Evolutionary conservation across 768 basidiomycete species (phyloP).

Genomic region (Porpolomopsis calyptriformis): DNA sequence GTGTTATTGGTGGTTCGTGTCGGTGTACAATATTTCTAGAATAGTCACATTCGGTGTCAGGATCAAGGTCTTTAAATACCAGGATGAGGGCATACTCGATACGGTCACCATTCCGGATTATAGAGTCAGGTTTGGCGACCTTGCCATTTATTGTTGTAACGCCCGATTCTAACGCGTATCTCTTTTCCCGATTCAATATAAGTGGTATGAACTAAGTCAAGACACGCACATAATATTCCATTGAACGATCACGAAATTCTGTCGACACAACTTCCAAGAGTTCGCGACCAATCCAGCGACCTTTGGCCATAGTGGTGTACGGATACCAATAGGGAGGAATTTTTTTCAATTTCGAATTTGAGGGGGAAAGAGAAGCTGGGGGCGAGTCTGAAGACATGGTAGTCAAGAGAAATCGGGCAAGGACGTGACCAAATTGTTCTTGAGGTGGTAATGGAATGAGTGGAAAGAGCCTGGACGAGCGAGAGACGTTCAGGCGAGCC

Average conservation of each 20-base stretch:
- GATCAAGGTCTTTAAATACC: not conserved
- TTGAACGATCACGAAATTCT: constrained; percentile 85
- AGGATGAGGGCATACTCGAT: constrained; percentile 53
- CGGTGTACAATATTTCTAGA: constrained; percentile 82
- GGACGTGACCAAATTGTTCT: constrained; percentile 48
- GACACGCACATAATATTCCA: constrained; percentile 84
- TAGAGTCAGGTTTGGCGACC: constrained; percentile 65
- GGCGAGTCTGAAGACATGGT: constrained; percentile 30
- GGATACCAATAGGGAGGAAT: constrained; percentile 87
- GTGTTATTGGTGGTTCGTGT: constrained; percentile 94
- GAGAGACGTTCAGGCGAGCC: constrained; percentile 7
- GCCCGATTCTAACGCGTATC: constrained; percentile 71
- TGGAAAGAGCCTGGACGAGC: constrained; percentile 28
- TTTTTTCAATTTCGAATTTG: constrained; percentile 54
- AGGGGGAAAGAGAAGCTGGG: constrained; percentile 15
- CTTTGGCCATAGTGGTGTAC: constrained; percentile 87
- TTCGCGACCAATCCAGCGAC: constrained; percentile 80
- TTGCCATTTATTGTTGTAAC: constrained; percentile 94
- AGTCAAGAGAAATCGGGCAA: constrained; percentile 40
- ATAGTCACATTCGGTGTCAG: constrained; percentile 1
- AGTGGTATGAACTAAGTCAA: constrained; percentile 1
- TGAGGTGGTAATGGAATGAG: constrained; percentile 38
- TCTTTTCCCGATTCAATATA: constrained; percentile 19
- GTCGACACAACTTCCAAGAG: constrained; percentile 87
- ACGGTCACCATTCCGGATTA: constrained; percentile 79